Percentiles rank a stretch among this genome's conserved stretches.
These are phyloP conservation scores for Pyrus hybrid DNA, from an alignment of 331 rosid species.

Conservation along the genomic window DNA sequence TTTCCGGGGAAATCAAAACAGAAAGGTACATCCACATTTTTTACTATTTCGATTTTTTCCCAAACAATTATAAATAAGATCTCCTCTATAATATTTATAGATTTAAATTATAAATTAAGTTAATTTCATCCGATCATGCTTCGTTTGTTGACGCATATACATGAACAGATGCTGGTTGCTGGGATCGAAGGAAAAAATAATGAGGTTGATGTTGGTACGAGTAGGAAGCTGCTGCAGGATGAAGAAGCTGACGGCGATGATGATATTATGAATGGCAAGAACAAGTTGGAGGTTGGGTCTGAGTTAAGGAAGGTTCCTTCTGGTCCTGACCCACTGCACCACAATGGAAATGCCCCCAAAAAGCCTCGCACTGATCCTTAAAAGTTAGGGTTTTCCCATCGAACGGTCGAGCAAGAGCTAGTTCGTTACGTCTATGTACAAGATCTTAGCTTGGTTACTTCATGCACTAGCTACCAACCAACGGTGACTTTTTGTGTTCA, in stretches of 20 bases:
- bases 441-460: too few species aligned
- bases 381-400: background rate
- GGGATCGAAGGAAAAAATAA: conserved; percentile 5
- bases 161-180: conserved; percentile 24
- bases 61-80: too few species aligned
- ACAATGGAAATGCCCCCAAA: conserved; percentile 45
- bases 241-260: conserved; percentile 15
- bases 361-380: conserved; percentile 48
- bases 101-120: background rate
- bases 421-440: too few species aligned
- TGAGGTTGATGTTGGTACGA: background rate
- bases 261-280: background rate
- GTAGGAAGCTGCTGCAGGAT: conserved; percentile 8
- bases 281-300: conserved; percentile 6
- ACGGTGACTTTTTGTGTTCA: too few species aligned
- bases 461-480: too few species aligned
- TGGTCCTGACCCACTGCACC: conserved; percentile 83
- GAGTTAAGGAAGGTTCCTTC: conserved; percentile 70
- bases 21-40: conserved; percentile 33
- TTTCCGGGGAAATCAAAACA: conserved; percentile 14
- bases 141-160: background rate
- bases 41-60: too few species aligned
- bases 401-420: too few species aligned
- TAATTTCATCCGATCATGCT: background rate
- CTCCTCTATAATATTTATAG: too few species aligned